These are phyloP conservation scores for Bocquillonia castaneifolia DNA, from an alignment of 441 rosid genomes.

Conservation along the genomic window DNA sequence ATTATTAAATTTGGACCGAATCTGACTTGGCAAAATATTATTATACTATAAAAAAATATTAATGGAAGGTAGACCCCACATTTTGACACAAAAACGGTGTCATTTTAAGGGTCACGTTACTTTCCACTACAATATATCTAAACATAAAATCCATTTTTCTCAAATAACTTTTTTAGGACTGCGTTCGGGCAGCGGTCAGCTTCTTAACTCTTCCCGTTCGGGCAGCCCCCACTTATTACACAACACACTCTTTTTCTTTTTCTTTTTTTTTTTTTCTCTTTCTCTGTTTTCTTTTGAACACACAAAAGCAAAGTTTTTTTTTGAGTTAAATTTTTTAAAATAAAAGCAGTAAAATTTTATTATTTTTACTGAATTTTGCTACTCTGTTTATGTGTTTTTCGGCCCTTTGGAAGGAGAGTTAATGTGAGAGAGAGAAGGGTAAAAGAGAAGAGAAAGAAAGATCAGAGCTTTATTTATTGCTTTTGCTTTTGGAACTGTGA, in stretches of 20 bases:
- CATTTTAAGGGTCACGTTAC: constrained; percentile 37
- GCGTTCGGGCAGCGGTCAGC: constrained; percentile 54
- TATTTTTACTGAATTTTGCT: neutral
- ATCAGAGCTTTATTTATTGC: neutral
- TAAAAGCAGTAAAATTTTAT: neutral
- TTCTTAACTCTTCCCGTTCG: constrained; percentile 24
- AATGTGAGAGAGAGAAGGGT: constrained; percentile 24
- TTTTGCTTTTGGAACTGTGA: neutral
- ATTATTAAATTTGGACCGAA: constrained; percentile 21
- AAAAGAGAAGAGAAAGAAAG: neutral
- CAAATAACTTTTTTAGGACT: constrained; percentile 48
- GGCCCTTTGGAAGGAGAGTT: constrained; percentile 29
- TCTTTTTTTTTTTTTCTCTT: neutral
- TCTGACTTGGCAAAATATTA: constrained; percentile 25
- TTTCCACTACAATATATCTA: constrained; percentile 39
- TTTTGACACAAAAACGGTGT: constrained; percentile 31
- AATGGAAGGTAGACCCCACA: constrained; percentile 8
- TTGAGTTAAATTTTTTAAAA: too few species aligned
- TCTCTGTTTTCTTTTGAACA: too few species aligned
- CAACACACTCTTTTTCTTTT: neutral
- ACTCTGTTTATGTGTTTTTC: constrained; percentile 12
- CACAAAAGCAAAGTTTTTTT: too few species aligned
- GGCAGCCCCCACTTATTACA: constrained; percentile 24
- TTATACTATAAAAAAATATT: neutral
- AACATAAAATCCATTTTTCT: constrained; percentile 29